Conservation (phyloP, 495 filamentous ascomycete genomes). For the Diplogelasinospora grovesii region DNA sequence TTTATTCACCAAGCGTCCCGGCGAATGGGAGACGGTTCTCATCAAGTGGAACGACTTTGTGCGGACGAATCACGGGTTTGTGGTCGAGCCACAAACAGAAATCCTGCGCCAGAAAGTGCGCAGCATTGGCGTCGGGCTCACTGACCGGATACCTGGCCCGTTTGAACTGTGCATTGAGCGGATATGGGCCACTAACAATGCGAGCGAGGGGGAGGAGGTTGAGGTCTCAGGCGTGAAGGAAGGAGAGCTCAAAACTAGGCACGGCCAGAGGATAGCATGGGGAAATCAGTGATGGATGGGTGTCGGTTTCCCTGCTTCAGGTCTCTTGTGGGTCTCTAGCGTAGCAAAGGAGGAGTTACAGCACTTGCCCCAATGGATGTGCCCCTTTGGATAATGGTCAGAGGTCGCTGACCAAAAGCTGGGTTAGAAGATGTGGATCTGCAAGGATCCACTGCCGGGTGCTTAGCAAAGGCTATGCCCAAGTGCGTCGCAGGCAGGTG, state of each 20-base stretch:
- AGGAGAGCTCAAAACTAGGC: conserved; percentile 40
- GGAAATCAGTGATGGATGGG: conserved; percentile 26
- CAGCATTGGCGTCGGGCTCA: conserved; percentile 81
- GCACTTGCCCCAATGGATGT: no score
- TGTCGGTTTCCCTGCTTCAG: no score
- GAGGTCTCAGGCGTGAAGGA: conserved; percentile 12
- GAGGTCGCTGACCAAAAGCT: no score
- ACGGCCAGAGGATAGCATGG: conserved; percentile 41
- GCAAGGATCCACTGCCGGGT: no score
- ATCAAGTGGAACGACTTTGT: conserved; percentile 90
- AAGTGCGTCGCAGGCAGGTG: no score
- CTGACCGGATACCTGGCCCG: conserved; percentile 78
- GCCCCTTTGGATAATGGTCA: no score
- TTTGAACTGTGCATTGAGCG: conserved; percentile 77
- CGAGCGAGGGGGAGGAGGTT: conserved; percentile 33
- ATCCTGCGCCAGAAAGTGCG: conserved; percentile 76
- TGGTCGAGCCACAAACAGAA: conserved; percentile 86
- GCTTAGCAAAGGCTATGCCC: no score
- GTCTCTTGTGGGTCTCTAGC: no score
- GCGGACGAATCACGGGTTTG: conserved; percentile 82
- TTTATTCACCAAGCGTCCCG: conserved; percentile 70
- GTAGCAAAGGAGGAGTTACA: no score
- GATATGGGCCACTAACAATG: conserved; percentile 73
- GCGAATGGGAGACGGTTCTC: conserved; percentile 88
- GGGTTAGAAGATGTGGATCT: no score